A percentile compares a stretch with the other conserved stretches of the same genome.
These are phyloP conservation scores for Nematodospora valgi DNA, from an alignment of 805 yeast species.

Conservation along the genomic window DNA sequence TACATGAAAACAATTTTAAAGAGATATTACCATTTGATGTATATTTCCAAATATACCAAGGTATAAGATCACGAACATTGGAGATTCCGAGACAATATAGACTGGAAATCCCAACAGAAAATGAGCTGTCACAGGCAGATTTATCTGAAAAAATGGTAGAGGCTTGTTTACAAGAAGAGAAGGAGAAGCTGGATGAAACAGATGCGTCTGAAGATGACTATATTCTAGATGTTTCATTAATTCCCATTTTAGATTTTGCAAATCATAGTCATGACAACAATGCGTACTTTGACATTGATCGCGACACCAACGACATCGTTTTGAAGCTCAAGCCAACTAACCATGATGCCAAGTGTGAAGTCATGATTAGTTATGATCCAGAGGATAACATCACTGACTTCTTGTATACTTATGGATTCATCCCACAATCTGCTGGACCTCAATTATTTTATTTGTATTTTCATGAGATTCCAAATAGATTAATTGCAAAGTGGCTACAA, in stretches of 20 bases:
- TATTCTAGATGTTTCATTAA: constrained; percentile 47
- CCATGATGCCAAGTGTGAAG: constrained; percentile 14
- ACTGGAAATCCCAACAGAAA: constrained; percentile 8
- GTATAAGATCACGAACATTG: constrained; percentile 56
- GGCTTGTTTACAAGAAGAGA: constrained; percentile 12
- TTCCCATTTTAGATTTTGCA: constrained; percentile 66
- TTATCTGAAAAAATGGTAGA: constrained; percentile 18
- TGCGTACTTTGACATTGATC: constrained; percentile 59
- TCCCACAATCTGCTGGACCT: constrained; percentile 15
- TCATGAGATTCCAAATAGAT: constrained; percentile 3
- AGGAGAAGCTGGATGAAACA: constrained; percentile 56
- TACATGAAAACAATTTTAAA: constrained; percentile 10
- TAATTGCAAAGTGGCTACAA: constrained; percentile 24
- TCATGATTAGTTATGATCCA: constrained; percentile 25
- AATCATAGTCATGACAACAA: constrained; percentile 50
- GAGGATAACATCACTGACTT: constrained; percentile 22
- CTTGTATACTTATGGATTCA: constrained; percentile 28
- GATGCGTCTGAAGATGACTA: constrained; percentile 50
- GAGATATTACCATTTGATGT: constrained; percentile 16
- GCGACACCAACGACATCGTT: constrained; percentile 41
- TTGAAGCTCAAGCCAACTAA: constrained; percentile 50
- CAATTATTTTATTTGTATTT: constrained; percentile 9
- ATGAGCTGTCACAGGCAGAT: constrained; percentile 3
- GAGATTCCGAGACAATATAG: constrained; percentile 61
- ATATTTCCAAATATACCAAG: constrained; percentile 33